These are phyloP conservation scores for Penicillium bovifimosum DNA, from an alignment of 495 filamentous ascomycete genomes.

Conservation along the genomic window DNA sequence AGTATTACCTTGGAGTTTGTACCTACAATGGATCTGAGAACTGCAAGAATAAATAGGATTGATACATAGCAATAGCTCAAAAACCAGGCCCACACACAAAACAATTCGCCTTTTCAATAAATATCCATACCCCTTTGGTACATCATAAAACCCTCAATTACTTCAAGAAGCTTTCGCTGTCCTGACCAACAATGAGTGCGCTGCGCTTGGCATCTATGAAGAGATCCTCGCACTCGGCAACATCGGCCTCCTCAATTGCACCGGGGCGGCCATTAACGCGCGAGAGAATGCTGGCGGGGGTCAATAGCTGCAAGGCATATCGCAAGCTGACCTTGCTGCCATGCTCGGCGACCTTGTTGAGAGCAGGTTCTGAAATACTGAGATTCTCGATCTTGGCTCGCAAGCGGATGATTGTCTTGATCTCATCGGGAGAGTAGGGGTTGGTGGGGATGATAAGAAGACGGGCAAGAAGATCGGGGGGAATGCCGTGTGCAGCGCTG, in stretches of 20 bases:
- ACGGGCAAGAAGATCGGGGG: conserved; percentile 84
- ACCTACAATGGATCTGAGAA: not conserved
- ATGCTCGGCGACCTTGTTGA: conserved; percentile 78
- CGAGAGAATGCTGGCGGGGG: conserved; percentile 72
- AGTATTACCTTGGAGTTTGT: too few relatives aligned
- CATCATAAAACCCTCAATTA: conserved; percentile 27
- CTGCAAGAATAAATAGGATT: conserved; percentile 2
- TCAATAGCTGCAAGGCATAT: conserved; percentile 87
- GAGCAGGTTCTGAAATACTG: conserved; percentile 70
- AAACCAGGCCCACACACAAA: conserved; percentile 21
- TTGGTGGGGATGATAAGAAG: conserved; percentile 93
- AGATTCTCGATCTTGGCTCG: conserved; percentile 78
- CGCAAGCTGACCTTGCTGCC: conserved; percentile 82
- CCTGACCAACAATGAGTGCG: conserved; percentile 62
- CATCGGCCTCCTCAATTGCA: conserved; percentile 74
- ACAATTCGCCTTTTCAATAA: conserved; percentile 29
- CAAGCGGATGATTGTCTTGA: conserved; percentile 80
- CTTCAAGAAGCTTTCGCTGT: conserved; percentile 57
- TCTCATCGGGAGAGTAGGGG: conserved; percentile 76
- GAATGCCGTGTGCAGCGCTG: conserved; percentile 84
- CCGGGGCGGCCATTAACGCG: conserved; percentile 61
- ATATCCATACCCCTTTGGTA: conserved; percentile 24
- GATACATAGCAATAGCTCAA: conserved; percentile 26
- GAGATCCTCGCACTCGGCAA: conserved; percentile 81
- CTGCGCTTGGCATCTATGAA: conserved; percentile 88